A percentile compares a stretch with the other conserved stretches of the same genome.
Conservation (phyloP, 306 rosid genomes). For the Hylodesmum podocarpum region DNA sequence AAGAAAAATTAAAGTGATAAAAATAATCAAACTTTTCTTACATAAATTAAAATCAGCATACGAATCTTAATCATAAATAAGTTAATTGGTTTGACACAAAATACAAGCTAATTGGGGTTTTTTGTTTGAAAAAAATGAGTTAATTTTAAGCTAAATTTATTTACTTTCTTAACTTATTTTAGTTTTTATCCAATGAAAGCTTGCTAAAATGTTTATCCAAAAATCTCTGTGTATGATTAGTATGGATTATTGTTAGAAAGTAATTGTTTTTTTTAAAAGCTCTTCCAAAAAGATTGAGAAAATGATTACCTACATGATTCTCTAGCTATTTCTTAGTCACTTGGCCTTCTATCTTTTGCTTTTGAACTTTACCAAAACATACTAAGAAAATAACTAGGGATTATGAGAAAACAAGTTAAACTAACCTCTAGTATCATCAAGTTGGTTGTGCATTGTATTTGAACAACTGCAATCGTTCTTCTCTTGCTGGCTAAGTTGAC, state of each 20-base stretch:
- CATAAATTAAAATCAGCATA: background rate
- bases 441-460: slow-evolving; percentile 17
- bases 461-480: slow-evolving; percentile 26
- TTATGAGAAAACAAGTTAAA: slow-evolving; percentile 3
- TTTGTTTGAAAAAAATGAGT: background rate
- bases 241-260: background rate
- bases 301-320: too few relatives aligned
- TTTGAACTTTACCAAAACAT: background rate
- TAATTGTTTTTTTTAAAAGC: background rate
- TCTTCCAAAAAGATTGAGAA: background rate
- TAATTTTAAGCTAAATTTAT: too few relatives aligned
- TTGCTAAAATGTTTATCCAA: background rate
- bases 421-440: slow-evolving; percentile 41
- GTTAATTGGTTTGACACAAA: too few relatives aligned
- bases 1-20: background rate
- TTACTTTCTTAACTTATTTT: too few relatives aligned
- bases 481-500: slow-evolving; percentile 28
- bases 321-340: too few relatives aligned
- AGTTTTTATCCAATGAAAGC: background rate
- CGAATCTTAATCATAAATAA: background rate
- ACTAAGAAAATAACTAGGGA: background rate
- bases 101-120: too few relatives aligned
- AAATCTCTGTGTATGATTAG: background rate
- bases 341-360: too few relatives aligned
- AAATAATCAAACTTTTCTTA: background rate